Conservation (phyloP, 257 asterid genomes). For the Plantago major region DNA sequence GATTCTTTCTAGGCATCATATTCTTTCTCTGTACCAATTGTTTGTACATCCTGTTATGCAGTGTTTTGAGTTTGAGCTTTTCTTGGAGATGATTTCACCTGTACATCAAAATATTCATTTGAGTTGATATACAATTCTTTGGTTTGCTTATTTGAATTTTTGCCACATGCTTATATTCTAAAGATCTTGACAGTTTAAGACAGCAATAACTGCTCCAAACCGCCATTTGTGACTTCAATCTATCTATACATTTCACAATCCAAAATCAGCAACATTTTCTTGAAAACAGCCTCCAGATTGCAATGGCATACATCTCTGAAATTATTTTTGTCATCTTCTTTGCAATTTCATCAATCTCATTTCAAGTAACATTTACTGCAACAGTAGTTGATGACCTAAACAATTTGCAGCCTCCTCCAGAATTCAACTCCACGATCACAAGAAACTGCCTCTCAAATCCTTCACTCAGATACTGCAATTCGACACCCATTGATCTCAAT, state of each 20-base stretch:
- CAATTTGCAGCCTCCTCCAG: slow-evolving; percentile 44
- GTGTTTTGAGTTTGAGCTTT: slow-evolving; percentile 10
- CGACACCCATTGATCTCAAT: slow-evolving; percentile 33
- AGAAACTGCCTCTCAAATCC: slow-evolving; percentile 49
- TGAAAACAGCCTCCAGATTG: neutral
- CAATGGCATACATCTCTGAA: slow-evolving; percentile 32
- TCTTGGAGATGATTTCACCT: neutral
- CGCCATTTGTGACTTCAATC: neutral
- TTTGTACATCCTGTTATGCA: neutral
- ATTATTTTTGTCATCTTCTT: slow-evolving; percentile 16
- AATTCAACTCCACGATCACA: slow-evolving; percentile 49
- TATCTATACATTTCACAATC: neutral
- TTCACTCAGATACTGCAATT: slow-evolving; percentile 45
- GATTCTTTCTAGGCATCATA: slow-evolving; percentile 20
- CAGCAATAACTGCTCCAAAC: slow-evolving; percentile 6
- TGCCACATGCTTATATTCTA: neutral
- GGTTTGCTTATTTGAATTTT: neutral
- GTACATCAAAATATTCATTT: neutral
- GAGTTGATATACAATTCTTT: neutral
- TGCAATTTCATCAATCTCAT: slow-evolving; percentile 9
- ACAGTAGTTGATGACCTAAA: slow-evolving; percentile 47
- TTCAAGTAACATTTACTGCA: slow-evolving; percentile 23
- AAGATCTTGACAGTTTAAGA: slow-evolving; percentile 2
- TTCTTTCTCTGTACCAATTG: slow-evolving; percentile 7
- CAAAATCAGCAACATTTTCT: neutral